Conservation (phyloP, 495 filamentous ascomycete genomes). For the Trichoderma reesei region DNA sequence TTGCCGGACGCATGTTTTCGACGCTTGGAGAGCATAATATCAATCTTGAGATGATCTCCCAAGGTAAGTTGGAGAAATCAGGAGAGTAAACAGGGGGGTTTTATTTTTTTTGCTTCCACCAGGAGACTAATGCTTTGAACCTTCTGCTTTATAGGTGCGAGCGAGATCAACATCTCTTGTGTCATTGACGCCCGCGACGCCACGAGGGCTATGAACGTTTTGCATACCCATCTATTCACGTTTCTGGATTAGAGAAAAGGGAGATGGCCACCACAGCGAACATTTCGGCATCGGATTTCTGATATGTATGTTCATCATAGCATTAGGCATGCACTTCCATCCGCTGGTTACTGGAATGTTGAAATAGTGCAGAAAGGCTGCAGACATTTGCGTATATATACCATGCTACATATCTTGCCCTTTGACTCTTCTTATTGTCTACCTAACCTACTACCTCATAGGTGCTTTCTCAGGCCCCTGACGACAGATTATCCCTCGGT, state of each 20-base stretch:
- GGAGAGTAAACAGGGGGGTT: too few species aligned
- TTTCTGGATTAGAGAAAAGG: slow-evolving; percentile 36
- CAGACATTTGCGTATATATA: too few species aligned
- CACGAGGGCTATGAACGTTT: slow-evolving; percentile 82
- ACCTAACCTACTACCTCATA: too few species aligned
- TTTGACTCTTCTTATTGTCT: too few species aligned
- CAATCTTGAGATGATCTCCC: slow-evolving; percentile 97
- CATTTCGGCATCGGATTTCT: background rate
- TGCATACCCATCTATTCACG: slow-evolving; percentile 86
- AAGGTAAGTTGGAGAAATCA: slow-evolving; percentile 49
- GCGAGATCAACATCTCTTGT: slow-evolving; percentile 97
- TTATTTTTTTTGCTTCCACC: background rate
- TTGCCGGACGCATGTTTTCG: slow-evolving; percentile 81
- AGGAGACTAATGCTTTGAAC: slow-evolving; percentile 8
- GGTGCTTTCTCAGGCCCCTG: too few species aligned
- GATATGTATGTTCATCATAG: background rate
- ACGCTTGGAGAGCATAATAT: slow-evolving; percentile 79
- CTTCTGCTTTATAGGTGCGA: slow-evolving; percentile 54
- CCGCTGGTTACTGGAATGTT: too few species aligned
- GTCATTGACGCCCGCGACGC: slow-evolving; percentile 89
- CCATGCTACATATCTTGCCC: too few species aligned
- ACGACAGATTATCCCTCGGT: too few species aligned
- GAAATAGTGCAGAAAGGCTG: background rate
- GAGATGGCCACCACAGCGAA: background rate
- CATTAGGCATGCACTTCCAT: too few species aligned